Evolutionary conservation across 768 basidiomycete genomes (phyloP), one percentile per base, ranked within the genome.

Genomic region (Xerocomus brunneocitrinus): DNA sequence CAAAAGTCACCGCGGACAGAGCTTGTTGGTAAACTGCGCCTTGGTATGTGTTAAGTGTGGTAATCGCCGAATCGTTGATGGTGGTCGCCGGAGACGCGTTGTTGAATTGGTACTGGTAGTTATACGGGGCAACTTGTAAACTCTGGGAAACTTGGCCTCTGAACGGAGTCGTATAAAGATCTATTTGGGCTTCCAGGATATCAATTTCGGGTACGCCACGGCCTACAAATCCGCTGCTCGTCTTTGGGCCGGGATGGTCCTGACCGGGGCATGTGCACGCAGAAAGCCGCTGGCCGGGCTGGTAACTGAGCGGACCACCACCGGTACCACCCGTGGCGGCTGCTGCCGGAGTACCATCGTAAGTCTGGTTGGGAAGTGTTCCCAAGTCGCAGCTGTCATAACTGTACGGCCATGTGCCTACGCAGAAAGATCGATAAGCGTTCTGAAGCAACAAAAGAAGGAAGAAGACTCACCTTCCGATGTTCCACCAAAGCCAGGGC

Each of bases 161-260:
- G 60, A 80, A 77, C 4, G 71, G 66, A 60, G 78, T 74, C 8
- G 70, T 54, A 51, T 49, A 55, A 5, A 76, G 60, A 60, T 92
- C 74, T 54, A 85, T 72, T 67, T 93, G 87, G 0, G 91, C 84
- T 74, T 98, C 95, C 53, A 95, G 65, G 55, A 98, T 78, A 69
- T 98, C 95, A 60, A 98, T 92, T 74, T 98, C 95, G 2, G 95
- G 95, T 1, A 87, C 90, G 31, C 83, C 83, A 48, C 95, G 83
- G 19, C 85, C 85, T 14, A 72, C 73, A 28, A 69, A 76, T 50
- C 77, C 76, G 36, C 62, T 76, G 31, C 63, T 43, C 28, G 42
- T 61, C 22, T 27, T 30, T 3, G 95, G 95, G 10, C 95, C 95
- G 2, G 95, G 95, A 66, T 98, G 95, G 60, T 91, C 90, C 28